Percentiles rank a stretch among this genome's conserved stretches.
Conservation (phyloP, 306 rosid species). For the Sicyos edulis region DNA sequence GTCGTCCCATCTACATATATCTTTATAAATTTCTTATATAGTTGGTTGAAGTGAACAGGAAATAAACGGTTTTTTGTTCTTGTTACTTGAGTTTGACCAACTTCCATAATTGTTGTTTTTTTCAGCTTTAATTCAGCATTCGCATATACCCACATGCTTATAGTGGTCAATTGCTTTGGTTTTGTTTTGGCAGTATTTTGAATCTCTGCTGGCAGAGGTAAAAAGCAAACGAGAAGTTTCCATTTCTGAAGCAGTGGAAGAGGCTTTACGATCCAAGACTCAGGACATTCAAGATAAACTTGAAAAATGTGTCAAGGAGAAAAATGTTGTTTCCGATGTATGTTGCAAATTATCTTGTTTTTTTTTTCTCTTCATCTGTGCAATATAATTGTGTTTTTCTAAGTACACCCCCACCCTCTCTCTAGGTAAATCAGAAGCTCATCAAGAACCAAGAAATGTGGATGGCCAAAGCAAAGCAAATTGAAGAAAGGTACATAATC, state of each 20-base stretch:
- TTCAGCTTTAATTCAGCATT: neutral
- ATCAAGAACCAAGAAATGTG: conserved; percentile 66
- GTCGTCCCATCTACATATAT: neutral
- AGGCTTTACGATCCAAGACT: conserved; percentile 54
- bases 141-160: neutral
- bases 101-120: neutral
- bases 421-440: conserved; percentile 57
- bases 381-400: conserved; percentile 13
- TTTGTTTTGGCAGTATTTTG: conserved; percentile 50
- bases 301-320: conserved; percentile 56
- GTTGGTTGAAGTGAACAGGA: neutral
- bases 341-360: conserved; percentile 12
- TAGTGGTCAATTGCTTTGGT: neutral
- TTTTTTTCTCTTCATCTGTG: neutral
- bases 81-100: neutral
- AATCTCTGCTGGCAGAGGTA: conserved; percentile 63
- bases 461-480: conserved; percentile 56
- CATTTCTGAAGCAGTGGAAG: conserved; percentile 66
- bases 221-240: conserved; percentile 54
- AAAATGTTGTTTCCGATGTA: conserved; percentile 55
- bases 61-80: neutral
- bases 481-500: conserved; percentile 59
- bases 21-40: neutral
- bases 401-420: neutral
- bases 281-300: conserved; percentile 62